phyloP scores from a whole-genome alignment of 2,329 filamentous ascomycete species.

The Dryadomyces quercus-mongolicae region DNA sequence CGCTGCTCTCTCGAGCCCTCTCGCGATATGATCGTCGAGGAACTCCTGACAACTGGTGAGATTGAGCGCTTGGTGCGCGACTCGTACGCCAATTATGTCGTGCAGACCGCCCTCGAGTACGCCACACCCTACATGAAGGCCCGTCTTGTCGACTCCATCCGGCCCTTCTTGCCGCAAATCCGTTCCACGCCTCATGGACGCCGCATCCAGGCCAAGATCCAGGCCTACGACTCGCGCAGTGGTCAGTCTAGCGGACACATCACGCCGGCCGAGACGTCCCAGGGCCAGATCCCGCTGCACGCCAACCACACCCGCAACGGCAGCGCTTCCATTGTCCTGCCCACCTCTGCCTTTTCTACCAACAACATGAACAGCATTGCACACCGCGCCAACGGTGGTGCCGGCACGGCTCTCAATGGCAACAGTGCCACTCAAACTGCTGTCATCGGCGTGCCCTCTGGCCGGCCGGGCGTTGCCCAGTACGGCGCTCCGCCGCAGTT shows the following conservation, averaged over 20 bases:
- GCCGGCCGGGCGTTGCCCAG: conserved; percentile 6
- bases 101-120: conserved; percentile 89
- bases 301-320: conserved; percentile 27
- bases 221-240: conserved; percentile 38
- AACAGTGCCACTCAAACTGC: neutral
- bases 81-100: conserved; percentile 93
- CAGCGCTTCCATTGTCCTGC: conserved; percentile 24
- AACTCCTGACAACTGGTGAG: conserved; percentile 62
- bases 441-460: neutral
- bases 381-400: conserved; percentile 16
- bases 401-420: neutral
- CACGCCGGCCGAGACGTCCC: conserved; percentile 39
- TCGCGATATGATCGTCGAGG: conserved; percentile 72
- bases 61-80: conserved; percentile 85
- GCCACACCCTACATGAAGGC: conserved; percentile 61
- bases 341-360: conserved; percentile 17
- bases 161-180: conserved; percentile 72
- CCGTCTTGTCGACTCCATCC: conserved; percentile 71
- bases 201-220: conserved; percentile 82
- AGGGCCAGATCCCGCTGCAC: conserved; percentile 41
- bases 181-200: conserved; percentile 89
- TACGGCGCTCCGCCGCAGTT: conserved; percentile 11
- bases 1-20: conserved; percentile 67
- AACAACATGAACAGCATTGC: conserved; percentile 18
- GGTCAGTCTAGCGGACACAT: conserved; percentile 33